phyloP scores from a whole-genome alignment of 1,284 basidiomycete species.

The Schizophyllum commune region DNA sequence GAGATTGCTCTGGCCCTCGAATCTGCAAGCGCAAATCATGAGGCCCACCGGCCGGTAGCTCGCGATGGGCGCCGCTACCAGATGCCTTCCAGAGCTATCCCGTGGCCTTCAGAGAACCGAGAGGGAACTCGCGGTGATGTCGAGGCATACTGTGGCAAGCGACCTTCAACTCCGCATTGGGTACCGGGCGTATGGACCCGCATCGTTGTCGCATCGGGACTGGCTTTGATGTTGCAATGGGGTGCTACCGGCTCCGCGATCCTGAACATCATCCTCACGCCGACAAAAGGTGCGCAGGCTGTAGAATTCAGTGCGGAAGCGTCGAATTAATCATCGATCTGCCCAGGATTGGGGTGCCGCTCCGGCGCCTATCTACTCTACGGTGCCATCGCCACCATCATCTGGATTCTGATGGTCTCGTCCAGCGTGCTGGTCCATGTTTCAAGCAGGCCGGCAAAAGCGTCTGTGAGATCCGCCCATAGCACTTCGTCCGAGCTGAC shows the following conservation, averaged over 20 bases:
- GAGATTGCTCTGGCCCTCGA: constrained; percentile 9
- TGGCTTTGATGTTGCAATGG: constrained; percentile 31
- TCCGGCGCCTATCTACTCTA: constrained; percentile 31
- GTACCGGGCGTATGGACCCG: constrained; percentile 19
- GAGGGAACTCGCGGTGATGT: no score
- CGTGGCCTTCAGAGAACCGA: no score
- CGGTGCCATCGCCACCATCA: constrained; percentile 23
- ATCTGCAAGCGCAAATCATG: constrained; percentile 3
- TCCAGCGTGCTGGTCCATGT: constrained; percentile 30
- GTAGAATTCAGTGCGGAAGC: background rate
- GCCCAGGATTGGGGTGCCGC: constrained; percentile 30
- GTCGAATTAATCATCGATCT: background rate
- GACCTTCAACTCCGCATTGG: no score
- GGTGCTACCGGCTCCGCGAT: constrained; percentile 28
- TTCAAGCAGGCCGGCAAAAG: constrained; percentile 4
- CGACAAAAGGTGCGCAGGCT: constrained; percentile 22
- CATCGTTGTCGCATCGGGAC: constrained; percentile 25
- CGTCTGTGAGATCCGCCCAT: no score
- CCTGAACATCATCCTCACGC: constrained; percentile 28
- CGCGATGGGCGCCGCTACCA: no score
- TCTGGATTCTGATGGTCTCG: constrained; percentile 29
- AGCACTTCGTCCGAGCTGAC: no score
- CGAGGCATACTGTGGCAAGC: no score
- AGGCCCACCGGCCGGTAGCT: no score
- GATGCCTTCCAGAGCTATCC: no score